These are phyloP conservation scores for Tubosaeta brunneosetosa DNA, from an alignment of 768 basidiomycete genomes.

Conservation along the genomic window DNA sequence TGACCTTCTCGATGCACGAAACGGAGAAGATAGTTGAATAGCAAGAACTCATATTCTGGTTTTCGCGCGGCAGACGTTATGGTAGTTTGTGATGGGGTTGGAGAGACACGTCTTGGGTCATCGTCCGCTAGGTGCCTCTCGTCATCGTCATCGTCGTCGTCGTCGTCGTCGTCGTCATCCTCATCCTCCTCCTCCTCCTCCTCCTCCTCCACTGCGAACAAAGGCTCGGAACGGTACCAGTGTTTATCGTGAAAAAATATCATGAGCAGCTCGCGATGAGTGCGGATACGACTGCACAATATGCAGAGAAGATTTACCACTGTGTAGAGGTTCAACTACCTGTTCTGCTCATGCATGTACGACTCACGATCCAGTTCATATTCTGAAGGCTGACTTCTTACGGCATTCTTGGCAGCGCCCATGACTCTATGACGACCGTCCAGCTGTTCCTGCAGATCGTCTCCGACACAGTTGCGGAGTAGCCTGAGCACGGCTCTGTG, in stretches of 20 bases:
- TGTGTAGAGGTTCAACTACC: constrained; percentile 30
- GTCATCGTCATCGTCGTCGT: constrained; percentile 43
- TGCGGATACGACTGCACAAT: constrained; percentile 87
- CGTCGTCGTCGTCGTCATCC: no score
- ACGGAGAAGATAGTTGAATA: constrained; percentile 93
- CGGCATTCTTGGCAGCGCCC: constrained; percentile 77
- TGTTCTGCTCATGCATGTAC: background rate
- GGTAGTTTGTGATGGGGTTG: constrained; percentile 57
- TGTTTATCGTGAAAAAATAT: constrained; percentile 97
- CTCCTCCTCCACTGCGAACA: constrained; percentile 73
- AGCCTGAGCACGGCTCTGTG: constrained; percentile 85
- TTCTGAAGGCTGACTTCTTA: constrained; percentile 72
- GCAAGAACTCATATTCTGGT: constrained; percentile 89
- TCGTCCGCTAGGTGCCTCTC: constrained; percentile 11
- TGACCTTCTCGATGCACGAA: constrained; percentile 93
- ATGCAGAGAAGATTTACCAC: constrained; percentile 91
- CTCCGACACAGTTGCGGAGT: constrained; percentile 85
- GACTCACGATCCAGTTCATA: constrained; percentile 82
- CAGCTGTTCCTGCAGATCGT: constrained; percentile 82
- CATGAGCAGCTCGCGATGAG: constrained; percentile 84
- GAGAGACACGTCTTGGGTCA: constrained; percentile 41
- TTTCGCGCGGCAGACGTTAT: constrained; percentile 56
- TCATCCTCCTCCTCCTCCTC: no score
- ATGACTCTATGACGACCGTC: constrained; percentile 72
- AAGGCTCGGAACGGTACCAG: constrained; percentile 73